phyloP scores from a whole-genome alignment of 176 grass and related monocot genomes.

The Puya raimondii region DNA sequence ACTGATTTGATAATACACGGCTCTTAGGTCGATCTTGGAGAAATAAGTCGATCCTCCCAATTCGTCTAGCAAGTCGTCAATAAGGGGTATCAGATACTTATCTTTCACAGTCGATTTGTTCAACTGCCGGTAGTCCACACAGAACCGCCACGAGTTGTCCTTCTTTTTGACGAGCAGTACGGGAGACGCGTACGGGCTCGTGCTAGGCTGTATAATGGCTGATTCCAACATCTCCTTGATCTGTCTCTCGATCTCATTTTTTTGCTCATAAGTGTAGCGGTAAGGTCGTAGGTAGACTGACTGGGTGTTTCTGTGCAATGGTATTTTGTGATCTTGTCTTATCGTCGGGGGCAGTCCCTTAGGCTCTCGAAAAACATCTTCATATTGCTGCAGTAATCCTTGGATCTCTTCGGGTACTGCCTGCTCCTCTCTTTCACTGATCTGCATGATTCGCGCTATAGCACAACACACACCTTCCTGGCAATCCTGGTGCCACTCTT shows the following conservation, averaged over 20 bases:
- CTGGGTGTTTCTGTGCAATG: neutral
- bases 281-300: neutral
- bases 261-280: no score
- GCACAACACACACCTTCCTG: neutral
- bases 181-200: neutral
- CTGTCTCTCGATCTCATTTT: no score
- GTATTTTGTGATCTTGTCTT: constrained; percentile 3
- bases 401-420: no score
- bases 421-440: neutral
- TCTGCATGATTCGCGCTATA: no score
- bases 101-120: neutral
- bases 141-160: neutral
- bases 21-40: neutral
- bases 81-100: neutral
- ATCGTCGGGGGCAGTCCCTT: neutral
- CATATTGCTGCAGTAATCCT: neutral
- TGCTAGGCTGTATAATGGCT: no score
- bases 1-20: constrained; percentile 8
- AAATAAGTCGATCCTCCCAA: neutral
- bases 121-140: neutral
- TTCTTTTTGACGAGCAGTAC: constrained; percentile 1
- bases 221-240: no score
- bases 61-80: constrained; percentile 8
- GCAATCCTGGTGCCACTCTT: neutral
- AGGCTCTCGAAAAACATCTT: neutral